Base-by-base conservation (phyloP, 805 yeast species). In the Saccharomycopsis guyanensis region DNA sequence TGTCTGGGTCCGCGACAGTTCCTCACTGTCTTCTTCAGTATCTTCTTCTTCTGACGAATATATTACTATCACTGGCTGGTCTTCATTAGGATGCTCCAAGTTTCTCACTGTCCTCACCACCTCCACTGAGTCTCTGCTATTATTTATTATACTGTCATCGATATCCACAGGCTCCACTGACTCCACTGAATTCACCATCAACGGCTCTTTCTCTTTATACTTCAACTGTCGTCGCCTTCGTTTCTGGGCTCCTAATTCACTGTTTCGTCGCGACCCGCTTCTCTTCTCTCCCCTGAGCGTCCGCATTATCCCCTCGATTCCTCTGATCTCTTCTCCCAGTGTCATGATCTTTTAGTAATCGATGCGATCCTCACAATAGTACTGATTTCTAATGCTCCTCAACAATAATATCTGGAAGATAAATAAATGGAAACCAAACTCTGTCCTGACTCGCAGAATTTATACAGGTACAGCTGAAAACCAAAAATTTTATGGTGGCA, bases 31-130 rank as follows among this genome's bases (percentile, higher is more conserved):
- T 25, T 46, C 51, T 10, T 40, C 56, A 12, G 40, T 40, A 2
- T 47, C 46, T 12, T 38, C 57, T 12, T 49, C 57, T 10, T 49
- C 55, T 27, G 55, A 59, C 1, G 55, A 49, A 12, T 56, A 52
- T 3, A 42, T 40, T 3, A 40, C 38, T 15, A 42, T 42, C 6
- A 42, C 43, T 15, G 37, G 15, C 25, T 34, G 3, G 19, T 3
- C 15, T 25, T 43, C 18, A 15, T 3, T 12, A 13, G 42, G 6
- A 15, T 4, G 18, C 40, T 16, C 5, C 37, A 40, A 29, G 33
- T n/a, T 29, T 12, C 12, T 29, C 13, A 18, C 16, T 18, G 8
- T 10, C 16, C 15, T 35, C 7, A 13, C 18, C 4, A n/a, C 7
- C 12, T 52, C 54, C 27, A 44, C 52, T 39, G 53, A 54, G 23